Evolutionary conservation across 345 rosid genomes (phyloP), one percentile per base, ranked within the genome.

Genomic region (Pistacia integerrima): DNA sequence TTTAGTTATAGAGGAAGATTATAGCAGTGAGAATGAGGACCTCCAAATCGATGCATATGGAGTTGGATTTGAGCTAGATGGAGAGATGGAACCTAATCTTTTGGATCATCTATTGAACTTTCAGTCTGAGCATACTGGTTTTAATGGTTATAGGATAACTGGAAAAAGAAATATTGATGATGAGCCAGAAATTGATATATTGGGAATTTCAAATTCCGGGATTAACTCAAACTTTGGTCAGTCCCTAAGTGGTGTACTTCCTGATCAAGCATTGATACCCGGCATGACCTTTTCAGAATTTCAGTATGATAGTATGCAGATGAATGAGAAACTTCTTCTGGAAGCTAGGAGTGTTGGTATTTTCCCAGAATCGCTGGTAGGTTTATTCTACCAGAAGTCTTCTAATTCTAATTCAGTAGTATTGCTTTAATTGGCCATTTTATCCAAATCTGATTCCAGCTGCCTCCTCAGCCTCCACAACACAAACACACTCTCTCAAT

Each of bases 301-400:
- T 79, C 88, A 85, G 61, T 89, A 90, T 83, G 94, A 85, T 80
- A 84, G 58, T 77, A 80, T 87, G 92, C 81, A 78, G 73, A 82
- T 88, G 58, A 85, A 87, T 76, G 93, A 93, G 77, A 96, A 86
- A 85, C 87, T 96, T 75, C 78, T 74, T 77, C 65, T 92, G 90
- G 99, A 96, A 82, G 78, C 92, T 77, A 89, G 90, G 69, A 93
- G 95, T 80, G 79, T 96, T 78, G 97, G 97, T 68, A 91, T 92
- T 80, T 91, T 87, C 84, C 87, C 90, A 79, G 97, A 92, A 67
- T 85, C 86, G 72, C 55, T 76, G 95, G 99, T 96, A 87, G n/a
- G 90, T 78, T 64, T 63, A 64, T 58, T 74, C 78, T 75, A 35
- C 65, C 33, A 49, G 13, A 33, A 36, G 59, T 20, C 46, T 38